phyloP scores from a whole-genome alignment of 2,329 filamentous ascomycete genomes.

The Phymatotrichopsis omnivora region DNA sequence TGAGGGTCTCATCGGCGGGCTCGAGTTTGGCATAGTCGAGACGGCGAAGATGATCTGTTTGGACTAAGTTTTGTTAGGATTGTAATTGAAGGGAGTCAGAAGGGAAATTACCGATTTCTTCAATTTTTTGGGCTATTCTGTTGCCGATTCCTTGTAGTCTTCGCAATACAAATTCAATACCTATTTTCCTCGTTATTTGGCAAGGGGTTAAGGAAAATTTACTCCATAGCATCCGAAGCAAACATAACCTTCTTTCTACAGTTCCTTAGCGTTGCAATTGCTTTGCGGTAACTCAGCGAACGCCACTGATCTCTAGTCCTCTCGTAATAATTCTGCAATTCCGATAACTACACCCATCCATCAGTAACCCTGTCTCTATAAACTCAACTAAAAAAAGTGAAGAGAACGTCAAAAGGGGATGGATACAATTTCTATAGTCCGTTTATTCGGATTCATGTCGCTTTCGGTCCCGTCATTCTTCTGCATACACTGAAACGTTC shows the following conservation, averaged over 20 bases:
- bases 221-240: slow-evolving; percentile 51
- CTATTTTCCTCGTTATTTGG: too few relatives aligned
- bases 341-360: slow-evolving; percentile 43
- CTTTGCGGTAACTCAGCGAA: slow-evolving; percentile 63
- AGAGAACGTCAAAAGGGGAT: too few relatives aligned
- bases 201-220: not conserved
- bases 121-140: slow-evolving; percentile 71
- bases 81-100: not conserved
- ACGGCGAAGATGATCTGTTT: slow-evolving; percentile 58
- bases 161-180: too few relatives aligned
- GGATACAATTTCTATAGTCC: slow-evolving; percentile 57
- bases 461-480: slow-evolving; percentile 40
- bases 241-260: slow-evolving; percentile 56
- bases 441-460: slow-evolving; percentile 56
- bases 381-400: too few relatives aligned
- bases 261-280: slow-evolving; percentile 59
- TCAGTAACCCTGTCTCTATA: not conserved
- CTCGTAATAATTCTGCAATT: slow-evolving; percentile 70
- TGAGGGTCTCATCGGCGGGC: slow-evolving; percentile 53
- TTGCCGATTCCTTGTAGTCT: slow-evolving; percentile 58
- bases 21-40: slow-evolving; percentile 62
- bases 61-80: slow-evolving; percentile 37
- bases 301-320: slow-evolving; percentile 70
- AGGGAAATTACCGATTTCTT: slow-evolving; percentile 54
- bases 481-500: slow-evolving; percentile 45